These are phyloP conservation scores for Eucalyptus marginata DNA, from an alignment of 345 rosid genomes.

Conservation along the genomic window DNA sequence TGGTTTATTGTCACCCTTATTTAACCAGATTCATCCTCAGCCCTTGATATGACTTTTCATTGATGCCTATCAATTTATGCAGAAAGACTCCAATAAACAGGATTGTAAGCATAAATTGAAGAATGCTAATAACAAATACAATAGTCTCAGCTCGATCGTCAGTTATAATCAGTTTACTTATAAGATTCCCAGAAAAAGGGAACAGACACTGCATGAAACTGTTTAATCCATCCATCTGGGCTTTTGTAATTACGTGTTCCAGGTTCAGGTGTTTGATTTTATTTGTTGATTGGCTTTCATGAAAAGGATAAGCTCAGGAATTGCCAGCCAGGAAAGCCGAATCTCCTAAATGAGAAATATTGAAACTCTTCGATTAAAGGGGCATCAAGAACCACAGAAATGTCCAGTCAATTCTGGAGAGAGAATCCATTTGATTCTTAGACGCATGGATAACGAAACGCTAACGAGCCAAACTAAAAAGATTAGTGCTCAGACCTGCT, in stretches of 20 bases:
- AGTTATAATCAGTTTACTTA: not conserved
- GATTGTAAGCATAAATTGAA: not conserved
- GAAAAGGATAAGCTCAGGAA: not conserved
- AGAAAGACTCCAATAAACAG: not conserved
- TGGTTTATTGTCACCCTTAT: not conserved
- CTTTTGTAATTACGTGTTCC: not conserved
- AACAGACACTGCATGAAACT: not conserved
- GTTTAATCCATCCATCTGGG: not conserved
- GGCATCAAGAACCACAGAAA: not conserved
- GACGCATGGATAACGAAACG: rapidly evolving
- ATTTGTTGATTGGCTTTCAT: not conserved
- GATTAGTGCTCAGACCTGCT: constrained; percentile 34
- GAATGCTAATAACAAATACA: not conserved
- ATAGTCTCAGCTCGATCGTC: not conserved
- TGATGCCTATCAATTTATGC: too few relatives aligned
- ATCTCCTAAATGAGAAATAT: not conserved
- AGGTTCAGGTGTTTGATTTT: not conserved
- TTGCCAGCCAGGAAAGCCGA: not conserved
- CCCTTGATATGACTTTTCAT: not conserved
- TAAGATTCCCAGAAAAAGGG: not conserved
- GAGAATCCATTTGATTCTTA: not conserved
- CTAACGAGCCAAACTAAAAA: not conserved
- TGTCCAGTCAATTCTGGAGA: not conserved
- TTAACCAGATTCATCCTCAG: not conserved
- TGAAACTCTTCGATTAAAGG: not conserved